A percentile compares a stretch with the other conserved stretches of the same genome.
Conservation (phyloP, 2,329 filamentous ascomycete genomes). For the Periconia sp. region DNA sequence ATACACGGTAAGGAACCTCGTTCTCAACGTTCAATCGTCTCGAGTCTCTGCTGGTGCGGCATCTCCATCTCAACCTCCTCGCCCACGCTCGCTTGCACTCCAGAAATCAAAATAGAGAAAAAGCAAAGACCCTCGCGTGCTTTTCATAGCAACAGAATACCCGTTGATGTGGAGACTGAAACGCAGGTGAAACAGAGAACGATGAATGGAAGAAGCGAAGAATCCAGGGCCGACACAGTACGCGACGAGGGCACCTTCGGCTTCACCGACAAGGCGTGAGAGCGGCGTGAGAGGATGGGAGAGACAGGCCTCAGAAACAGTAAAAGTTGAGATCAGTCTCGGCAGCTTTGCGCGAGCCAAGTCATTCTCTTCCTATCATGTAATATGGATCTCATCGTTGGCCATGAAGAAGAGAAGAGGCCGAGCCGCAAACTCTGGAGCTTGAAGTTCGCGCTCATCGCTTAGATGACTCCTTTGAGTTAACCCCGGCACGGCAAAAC, state of each 20-base stretch:
- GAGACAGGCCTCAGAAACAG: constrained; percentile 43
- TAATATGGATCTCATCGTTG: constrained; percentile 41
- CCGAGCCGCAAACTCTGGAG: constrained; percentile 8
- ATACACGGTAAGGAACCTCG: background rate
- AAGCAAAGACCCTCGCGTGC: background rate
- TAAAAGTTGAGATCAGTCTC: constrained; percentile 44
- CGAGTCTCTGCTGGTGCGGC: constrained; percentile 6
- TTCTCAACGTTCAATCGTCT: constrained; percentile 6
- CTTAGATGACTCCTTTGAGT: constrained; percentile 14
- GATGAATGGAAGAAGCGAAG: constrained; percentile 14
- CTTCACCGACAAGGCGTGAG: background rate
- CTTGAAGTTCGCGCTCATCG: constrained; percentile 14
- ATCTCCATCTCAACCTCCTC: constrained; percentile 16
- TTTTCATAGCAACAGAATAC: constrained; percentile 11
- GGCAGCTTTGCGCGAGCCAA: constrained; percentile 27
- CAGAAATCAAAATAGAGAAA: background rate
- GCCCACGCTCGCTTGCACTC: constrained; percentile 9
- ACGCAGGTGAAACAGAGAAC: constrained; percentile 13
- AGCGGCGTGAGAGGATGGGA: constrained; percentile 1
- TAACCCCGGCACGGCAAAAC: constrained; percentile 14
- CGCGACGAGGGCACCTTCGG: background rate
- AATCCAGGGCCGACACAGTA: constrained; percentile 2
- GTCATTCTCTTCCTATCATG: constrained; percentile 51
- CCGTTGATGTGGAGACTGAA: constrained; percentile 10
- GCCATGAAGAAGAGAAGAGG: constrained; percentile 36